phyloP scores from a whole-genome alignment of 306 rosid genomes.

The Pterocarpus santalinus region DNA sequence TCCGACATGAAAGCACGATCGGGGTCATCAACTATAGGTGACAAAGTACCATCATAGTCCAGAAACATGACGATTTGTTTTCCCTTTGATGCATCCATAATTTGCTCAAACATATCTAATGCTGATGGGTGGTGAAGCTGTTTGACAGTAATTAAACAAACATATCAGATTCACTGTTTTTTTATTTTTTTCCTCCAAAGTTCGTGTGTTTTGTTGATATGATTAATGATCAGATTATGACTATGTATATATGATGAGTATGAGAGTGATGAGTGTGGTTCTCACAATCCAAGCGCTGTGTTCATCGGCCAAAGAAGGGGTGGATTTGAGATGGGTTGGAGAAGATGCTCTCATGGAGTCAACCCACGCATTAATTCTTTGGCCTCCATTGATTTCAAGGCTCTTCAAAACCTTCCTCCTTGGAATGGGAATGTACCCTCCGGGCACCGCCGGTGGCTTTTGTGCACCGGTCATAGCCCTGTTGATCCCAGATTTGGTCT shows the following conservation, averaged over 20 bases:
- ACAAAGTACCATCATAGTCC: conserved; percentile 93
- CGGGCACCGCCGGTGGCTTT: conserved; percentile 64
- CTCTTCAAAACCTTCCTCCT: conserved; percentile 65
- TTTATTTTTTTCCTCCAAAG: neutral
- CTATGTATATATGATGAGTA: too few relatives aligned
- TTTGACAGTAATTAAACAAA: conserved; percentile 2
- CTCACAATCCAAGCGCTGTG: conserved; percentile 81
- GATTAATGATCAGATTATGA: neutral
- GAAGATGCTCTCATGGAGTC: conserved; percentile 97
- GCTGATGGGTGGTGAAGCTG: conserved; percentile 90
- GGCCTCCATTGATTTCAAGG: conserved; percentile 79
- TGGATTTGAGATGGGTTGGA: conserved; percentile 71
- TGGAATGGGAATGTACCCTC: conserved; percentile 71
- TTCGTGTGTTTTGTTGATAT: neutral
- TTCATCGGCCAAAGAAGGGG: conserved; percentile 63
- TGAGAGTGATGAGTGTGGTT: neutral
- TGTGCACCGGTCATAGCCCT: conserved; percentile 51
- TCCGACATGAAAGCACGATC: conserved; percentile 89
- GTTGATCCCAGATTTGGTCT: conserved; percentile 55
- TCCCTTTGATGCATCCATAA: conserved; percentile 78
- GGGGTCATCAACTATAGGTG: conserved; percentile 90
- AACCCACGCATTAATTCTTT: conserved; percentile 74
- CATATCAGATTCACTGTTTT: too few relatives aligned
- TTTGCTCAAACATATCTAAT: conserved; percentile 80
- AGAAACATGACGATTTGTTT: conserved; percentile 88